These are phyloP conservation scores for Trametes meyenii DNA, from an alignment of 768 basidiomycete species.

Conservation along the genomic window DNA sequence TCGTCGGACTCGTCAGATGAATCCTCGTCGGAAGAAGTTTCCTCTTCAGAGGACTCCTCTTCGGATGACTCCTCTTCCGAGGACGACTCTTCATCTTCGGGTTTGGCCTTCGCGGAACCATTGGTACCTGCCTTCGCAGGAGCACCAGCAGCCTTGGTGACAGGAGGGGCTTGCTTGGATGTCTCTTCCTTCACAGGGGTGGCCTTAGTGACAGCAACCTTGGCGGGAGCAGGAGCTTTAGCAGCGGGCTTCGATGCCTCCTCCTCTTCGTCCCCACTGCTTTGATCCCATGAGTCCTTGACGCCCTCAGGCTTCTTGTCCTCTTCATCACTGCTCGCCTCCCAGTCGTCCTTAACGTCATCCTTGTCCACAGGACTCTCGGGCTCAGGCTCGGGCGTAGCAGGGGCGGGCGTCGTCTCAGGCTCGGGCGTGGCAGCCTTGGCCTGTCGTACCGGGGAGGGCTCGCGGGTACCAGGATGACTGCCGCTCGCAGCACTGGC, in stretches of 20 bases:
- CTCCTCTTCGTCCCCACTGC: slow-evolving; percentile 51
- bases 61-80: slow-evolving; percentile 17
- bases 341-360: slow-evolving; percentile 57
- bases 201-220: slow-evolving; percentile 23
- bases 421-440: slow-evolving; percentile 39
- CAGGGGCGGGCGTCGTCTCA: slow-evolving; percentile 28
- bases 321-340: slow-evolving; percentile 50
- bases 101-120: slow-evolving; percentile 14
- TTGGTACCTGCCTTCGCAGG: slow-evolving; percentile 10
- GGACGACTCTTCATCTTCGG: slow-evolving; percentile 27
- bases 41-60: slow-evolving; percentile 28
- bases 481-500: slow-evolving; percentile 23
- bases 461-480: slow-evolving; percentile 31
- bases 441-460: slow-evolving; percentile 28
- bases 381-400: slow-evolving; percentile 6
- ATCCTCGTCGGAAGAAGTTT: slow-evolving; percentile 33
- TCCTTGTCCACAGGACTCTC: slow-evolving; percentile 25
- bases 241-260: slow-evolving; percentile 12
- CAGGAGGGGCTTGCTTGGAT: slow-evolving; percentile 3
- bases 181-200: slow-evolving; percentile 14
- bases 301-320: slow-evolving; percentile 35
- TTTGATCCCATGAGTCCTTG: slow-evolving; percentile 65
- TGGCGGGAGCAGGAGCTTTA: slow-evolving; percentile 16
- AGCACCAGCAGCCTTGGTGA: background rate
- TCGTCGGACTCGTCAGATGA: slow-evolving; percentile 55